phyloP scores from a whole-genome alignment of 176 grass and related monocot genomes.

The Microstegium vimineum region DNA sequence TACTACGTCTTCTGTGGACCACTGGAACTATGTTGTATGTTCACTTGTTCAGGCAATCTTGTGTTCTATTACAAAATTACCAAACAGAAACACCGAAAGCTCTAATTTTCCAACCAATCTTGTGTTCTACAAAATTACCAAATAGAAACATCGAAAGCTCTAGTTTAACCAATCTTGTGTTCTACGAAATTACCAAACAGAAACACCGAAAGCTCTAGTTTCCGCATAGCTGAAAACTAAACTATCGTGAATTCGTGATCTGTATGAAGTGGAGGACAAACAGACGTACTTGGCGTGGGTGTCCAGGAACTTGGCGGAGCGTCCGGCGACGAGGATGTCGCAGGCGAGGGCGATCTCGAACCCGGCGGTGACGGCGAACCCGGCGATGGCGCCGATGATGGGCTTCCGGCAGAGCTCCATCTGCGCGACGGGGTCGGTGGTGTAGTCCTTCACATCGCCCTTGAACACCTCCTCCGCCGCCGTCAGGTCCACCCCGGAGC shows the following conservation, averaged over 20 bases:
- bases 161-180: not conserved
- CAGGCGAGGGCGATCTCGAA: conserved; percentile 93
- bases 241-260: not conserved
- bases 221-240: not conserved
- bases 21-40: too few relatives aligned
- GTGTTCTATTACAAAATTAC: not conserved
- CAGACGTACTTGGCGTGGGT: conserved; percentile 72
- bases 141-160: not conserved
- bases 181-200: not conserved
- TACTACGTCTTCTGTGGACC: not conserved
- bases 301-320: conserved; percentile 86
- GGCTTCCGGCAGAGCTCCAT: conserved; percentile 83
- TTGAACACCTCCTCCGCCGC: conserved; percentile 92
- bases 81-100: not conserved
- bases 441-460: conserved; percentile 75
- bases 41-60: not conserved
- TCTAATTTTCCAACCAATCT: not conserved
- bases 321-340: conserved; percentile 69
- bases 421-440: conserved; percentile 53
- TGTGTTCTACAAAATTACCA: too few relatives aligned
- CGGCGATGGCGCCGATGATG: conserved; percentile 71
- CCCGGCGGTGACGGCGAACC: conserved; percentile 80
- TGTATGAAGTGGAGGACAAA: not conserved
- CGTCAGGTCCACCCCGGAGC: conserved; percentile 86
- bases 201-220: not conserved